Evolutionary conservation across 2,329 filamentous ascomycete species (phyloP), one percentile per base, ranked within the genome.

Genomic region (Cercospora janseana): DNA sequence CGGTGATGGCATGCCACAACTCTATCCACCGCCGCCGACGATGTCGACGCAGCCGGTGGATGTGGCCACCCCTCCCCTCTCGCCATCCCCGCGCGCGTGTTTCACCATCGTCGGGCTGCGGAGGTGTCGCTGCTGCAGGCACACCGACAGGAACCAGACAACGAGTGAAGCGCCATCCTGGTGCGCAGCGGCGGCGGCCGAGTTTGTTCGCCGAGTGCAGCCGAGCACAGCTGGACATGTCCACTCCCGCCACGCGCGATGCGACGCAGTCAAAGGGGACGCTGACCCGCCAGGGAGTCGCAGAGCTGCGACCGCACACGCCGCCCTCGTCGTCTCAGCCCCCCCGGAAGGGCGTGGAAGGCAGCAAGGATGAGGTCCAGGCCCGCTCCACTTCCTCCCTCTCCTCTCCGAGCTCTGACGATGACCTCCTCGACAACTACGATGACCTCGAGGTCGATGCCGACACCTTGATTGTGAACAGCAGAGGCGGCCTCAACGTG

Each of bases 361-460:
- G 13, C 37, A 46, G 35, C 28, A 43, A 35, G 28, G 50, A 50
- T 38, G 23, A 27, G 21, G 21, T 16, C 13, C 31, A 32, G 12
- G 23, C 31, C 13, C 9, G 12, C 31, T 37, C 31, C 23, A 26
- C 31, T 32, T 21, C 49, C 18, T 32, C 29, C 29, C 41, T 34
- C 5, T 27, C 45, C 16, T 18, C 18, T 41, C 29, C 43, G 15
- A 51, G 52, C 37, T 54, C 54, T 20, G 57, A 58, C 18, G 64
- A 66, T 31, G 65, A 68, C 31, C 67, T 71, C 18, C 62, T 70
- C n/a, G 72, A 75, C 49, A 66, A 71, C 55, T 70, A 72, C 49
- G 70, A 70, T 47, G 62, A 67, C 18, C 51, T 73, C 38, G 60
- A 68, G 27, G 50, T 69, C 6, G 64, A 70, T 43, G 61, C 69